These are phyloP conservation scores for Populus hybrid DNA, from an alignment of 441 rosid species.

Conservation along the genomic window DNA sequence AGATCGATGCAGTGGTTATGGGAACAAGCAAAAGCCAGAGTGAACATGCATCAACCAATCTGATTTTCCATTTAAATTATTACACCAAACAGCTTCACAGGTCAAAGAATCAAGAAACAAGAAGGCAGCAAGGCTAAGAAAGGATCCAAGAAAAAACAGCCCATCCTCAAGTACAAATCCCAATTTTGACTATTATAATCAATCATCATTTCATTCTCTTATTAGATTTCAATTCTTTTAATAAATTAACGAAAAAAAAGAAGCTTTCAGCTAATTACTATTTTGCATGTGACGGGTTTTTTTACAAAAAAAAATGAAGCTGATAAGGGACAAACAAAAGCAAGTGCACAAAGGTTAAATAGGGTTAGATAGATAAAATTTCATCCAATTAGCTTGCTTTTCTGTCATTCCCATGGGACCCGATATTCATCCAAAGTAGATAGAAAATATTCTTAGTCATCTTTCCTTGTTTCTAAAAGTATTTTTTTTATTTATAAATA, in stretches of 20 bases:
- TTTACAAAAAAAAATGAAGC: too few relatives aligned
- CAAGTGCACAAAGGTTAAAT: not conserved
- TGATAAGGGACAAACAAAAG: not conserved
- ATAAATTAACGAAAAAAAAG: too few relatives aligned
- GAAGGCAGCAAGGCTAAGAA: not conserved
- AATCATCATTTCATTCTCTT: too few relatives aligned
- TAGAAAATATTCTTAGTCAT: not conserved
- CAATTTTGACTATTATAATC: too few relatives aligned
- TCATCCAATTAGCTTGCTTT: not conserved
- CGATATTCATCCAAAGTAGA: not conserved
- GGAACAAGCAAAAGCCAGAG: not conserved
- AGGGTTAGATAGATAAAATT: not conserved
- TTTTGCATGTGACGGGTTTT: not conserved
- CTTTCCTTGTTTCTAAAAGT: too few relatives aligned
- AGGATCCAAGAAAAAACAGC: not conserved
- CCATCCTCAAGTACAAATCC: too few relatives aligned
- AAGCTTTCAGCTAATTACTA: not conserved
- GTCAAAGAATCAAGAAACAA: not conserved
- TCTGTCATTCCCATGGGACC: not conserved
- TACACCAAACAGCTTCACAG: not conserved
- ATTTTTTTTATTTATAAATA: too few relatives aligned
- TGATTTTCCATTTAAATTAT: not conserved
- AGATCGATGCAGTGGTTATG: not conserved
- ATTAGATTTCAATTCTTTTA: too few relatives aligned
- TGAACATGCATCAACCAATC: not conserved